Base-by-base conservation (phyloP, 768 basidiomycete species). In the Hydnomerulius pinastri region DNA sequence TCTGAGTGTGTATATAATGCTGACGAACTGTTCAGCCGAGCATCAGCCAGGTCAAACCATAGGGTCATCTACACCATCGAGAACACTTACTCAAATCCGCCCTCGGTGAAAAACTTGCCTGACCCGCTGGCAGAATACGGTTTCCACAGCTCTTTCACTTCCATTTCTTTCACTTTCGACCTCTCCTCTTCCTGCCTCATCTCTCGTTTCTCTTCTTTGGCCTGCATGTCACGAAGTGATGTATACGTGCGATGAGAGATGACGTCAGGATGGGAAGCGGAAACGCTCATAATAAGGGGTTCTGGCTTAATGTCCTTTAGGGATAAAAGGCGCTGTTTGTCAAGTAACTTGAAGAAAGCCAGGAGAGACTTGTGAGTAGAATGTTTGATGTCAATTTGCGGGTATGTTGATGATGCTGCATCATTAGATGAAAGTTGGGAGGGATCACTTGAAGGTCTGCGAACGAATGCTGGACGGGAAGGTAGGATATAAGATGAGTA, bases 341-440 rank as follows among this genome's bases (percentile, higher is more conserved):
- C 89, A 15, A 79, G 74, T 15, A 79, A 61, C 64, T 89, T 93
- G 59, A 97, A 76, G 72, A 96, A 94, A 1, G 85, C 77, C 2
- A 85, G 78, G 17, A 95, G 76, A 9, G 90, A 90, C 68, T 94
- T 97, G 73, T 85, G 80, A 2, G 78, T 77, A 1, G 90, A 92
- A 9, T 85, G 77, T 58, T 88, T 92, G 66, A 95, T 86, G 57
- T 80, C 89, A 50, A 88, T 78, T 35, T 53, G 75, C 38, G 61
- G 79, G 30, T 68, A 74, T 53, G 57, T 74, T 12, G 64, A 66
- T 56, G 65, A 63, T 43, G 37, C 64, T 24, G 12, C 32, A 20
- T 49, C 46, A 24, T 33, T 35, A 46, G 47, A 63, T 47, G 49
- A 30, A 20, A 48, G 2, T 21, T 37, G 42, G 25, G 48, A 17